Evolutionary conservation across 2,329 filamentous ascomycete genomes (phyloP), one percentile per base, ranked within the genome.

Genomic region (Aureobasidium sp.): DNA sequence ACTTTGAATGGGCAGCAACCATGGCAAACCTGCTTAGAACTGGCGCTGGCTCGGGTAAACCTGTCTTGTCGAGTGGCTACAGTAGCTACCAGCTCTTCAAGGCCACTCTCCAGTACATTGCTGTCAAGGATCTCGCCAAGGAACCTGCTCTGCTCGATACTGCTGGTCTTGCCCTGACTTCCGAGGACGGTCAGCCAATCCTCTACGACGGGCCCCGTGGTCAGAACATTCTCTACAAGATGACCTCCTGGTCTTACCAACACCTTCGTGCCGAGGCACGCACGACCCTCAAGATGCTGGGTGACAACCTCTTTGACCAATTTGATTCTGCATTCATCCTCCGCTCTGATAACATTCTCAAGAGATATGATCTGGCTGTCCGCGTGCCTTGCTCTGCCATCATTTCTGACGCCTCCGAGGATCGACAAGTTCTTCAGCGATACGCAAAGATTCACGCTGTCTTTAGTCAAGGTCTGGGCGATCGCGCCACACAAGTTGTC

Each of bases 1-100:
- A 90, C 67, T 96, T 96, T 66, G 94, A 99, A 72, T 97, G 91
- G 90, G 83, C 89, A 0, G 78, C 85, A n/a, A 77, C 94, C 53
- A 83, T 92, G 71, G 90, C 92, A 36, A 79, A 96, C 15, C 78
- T 97, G 2, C 79, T 97, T 45, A 86, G 91, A 72, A 85, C 84
- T n/a, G 90, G 90, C 29, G 88, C 87, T 7, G 82, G 84, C 7
- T 87, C 87, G 64, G 88, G 89, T 1, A 83, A 86, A 66, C 82
- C 88, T 1, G 77, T 90, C 6, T 80, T 97, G 17, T 91, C 91
- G 6, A 81, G 84, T 5, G 90, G 90, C 8, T 88, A 96, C 69
- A 96, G 89, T 77, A 89, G 88, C 74, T 94, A 93, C 27, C 93
- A 97, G 74, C 81, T 97, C 48, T 97, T 99, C 82, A 97, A 97